Evolutionary conservation across 1,284 basidiomycete species (phyloP).

Genomic region (Tilletiaria anomala): DNA sequence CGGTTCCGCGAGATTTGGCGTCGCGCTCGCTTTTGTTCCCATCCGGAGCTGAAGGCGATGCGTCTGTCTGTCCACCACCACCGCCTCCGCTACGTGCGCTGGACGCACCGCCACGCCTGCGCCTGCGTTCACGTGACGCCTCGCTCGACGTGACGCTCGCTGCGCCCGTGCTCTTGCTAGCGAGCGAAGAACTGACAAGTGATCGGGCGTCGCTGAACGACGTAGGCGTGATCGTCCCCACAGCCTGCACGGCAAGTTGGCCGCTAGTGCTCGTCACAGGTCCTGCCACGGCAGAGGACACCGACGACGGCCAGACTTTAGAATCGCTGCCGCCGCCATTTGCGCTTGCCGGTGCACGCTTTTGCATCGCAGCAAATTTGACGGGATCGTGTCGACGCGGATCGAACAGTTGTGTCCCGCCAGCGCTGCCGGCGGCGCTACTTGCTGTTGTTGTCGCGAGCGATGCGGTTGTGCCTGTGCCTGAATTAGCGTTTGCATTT

Average conservation of each 20-base stretch:
- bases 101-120: background rate
- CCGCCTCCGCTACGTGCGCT: slow-evolving; percentile 1
- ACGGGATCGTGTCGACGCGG: slow-evolving; percentile 70
- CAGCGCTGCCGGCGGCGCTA: no score
- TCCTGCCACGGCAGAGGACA: no score
- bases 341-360: slow-evolving; percentile 1
- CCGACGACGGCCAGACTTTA: no score
- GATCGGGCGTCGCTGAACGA: no score
- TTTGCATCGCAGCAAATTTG: slow-evolving; percentile 26
- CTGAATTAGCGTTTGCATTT: no score
- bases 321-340: no score
- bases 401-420: no score
- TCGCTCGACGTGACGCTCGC: slow-evolving; percentile 1
- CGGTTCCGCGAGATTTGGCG: background rate
- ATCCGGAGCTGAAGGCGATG: background rate
- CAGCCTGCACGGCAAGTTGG: no score
- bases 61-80: slow-evolving; percentile 1
- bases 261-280: no score
- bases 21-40: background rate
- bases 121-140: slow-evolving; percentile 1
- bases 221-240: no score
- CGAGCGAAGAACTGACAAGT: background rate
- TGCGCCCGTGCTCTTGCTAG: background rate
- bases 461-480: no score
- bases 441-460: no score